Conservation (phyloP, 306 rosid species). For the Gillenia trifoliata region DNA sequence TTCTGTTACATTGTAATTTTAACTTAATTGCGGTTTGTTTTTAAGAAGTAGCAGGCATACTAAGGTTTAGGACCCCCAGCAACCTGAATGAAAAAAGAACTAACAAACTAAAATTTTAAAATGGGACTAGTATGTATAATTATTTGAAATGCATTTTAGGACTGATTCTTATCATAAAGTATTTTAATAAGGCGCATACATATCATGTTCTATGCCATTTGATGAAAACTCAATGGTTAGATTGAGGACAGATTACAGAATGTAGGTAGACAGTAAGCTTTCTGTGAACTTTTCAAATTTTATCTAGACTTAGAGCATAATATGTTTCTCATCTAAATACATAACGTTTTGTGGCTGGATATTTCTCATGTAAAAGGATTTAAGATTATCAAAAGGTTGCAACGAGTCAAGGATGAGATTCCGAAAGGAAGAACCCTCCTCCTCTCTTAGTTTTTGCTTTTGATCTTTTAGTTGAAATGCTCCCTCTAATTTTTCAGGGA, state of each 20-base stretch:
- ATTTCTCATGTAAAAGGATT: neutral
- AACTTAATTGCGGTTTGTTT: neutral
- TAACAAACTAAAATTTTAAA: neutral
- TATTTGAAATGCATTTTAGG: neutral
- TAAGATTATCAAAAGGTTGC: neutral
- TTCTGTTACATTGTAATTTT: neutral
- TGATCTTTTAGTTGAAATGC: neutral
- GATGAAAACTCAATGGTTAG: neutral
- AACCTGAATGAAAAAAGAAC: neutral
- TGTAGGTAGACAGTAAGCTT: neutral
- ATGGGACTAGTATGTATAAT: neutral
- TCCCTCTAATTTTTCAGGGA: slow-evolving; percentile 34
- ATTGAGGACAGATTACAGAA: neutral
- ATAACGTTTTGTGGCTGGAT: neutral
- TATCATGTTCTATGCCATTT: neutral
- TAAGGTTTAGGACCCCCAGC: neutral
- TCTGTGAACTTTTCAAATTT: neutral
- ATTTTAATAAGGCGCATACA: neutral
- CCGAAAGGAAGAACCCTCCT: neutral
- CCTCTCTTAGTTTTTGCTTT: neutral
- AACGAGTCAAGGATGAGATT: neutral
- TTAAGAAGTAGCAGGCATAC: neutral
- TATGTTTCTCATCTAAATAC: neutral
- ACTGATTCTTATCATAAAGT: neutral
- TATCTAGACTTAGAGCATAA: neutral